Evolutionary conservation across 2,329 filamentous ascomycete genomes (phyloP), one percentile per base, ranked within the genome.

Genomic region (Decorospora gaudefroyi): DNA sequence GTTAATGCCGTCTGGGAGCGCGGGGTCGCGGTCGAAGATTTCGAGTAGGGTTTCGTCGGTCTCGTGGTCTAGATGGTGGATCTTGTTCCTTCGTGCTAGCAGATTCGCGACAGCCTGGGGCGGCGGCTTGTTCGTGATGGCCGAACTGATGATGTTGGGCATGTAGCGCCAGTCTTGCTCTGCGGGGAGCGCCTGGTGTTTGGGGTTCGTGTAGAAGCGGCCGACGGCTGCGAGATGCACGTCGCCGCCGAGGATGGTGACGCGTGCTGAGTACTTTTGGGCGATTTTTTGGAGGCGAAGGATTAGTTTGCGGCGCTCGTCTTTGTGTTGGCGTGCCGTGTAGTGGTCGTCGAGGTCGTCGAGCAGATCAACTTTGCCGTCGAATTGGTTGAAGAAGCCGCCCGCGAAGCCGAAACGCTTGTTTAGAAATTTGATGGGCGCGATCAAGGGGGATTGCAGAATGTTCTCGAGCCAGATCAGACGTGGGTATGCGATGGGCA

Each of bases 401-500:
- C 90, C 91, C 4, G 87, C 87, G 30, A 96, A 73, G 43, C 92
- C 92, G 56, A 97, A 95, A 17, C 91, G 83, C 68, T 91, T 88
- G 75, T 96, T 93, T 59, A 96, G 69, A 51, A 97, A 85, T 63
- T 90, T 91, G 65, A 96, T 83, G 0, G 91, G 90, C 0, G 87
- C 90, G 64, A 96, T 91, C 16, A 96, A 58, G 0, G 92, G 91
- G 49, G 89, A 95, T 11, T 81, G 81, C 58, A 97, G 82, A 45
- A 96, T 87, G 63, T 96, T 96, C 68, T 97, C 92, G 4, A 96
- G 78, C 92, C 92, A 96, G n/a, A 91, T 93, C 40, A 96, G 78
- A 58, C 92, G 89, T 1, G 77, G 78, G 53, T 81, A 78, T 1
- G 76, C 75, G 58, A 95, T 92, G 0, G 90, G 88, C 15, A 88